These are phyloP conservation scores for sweet orange (Citrus sinensis) DNA, from an alignment of 345 rosid genomes.

Conservation along the genomic window DNA sequence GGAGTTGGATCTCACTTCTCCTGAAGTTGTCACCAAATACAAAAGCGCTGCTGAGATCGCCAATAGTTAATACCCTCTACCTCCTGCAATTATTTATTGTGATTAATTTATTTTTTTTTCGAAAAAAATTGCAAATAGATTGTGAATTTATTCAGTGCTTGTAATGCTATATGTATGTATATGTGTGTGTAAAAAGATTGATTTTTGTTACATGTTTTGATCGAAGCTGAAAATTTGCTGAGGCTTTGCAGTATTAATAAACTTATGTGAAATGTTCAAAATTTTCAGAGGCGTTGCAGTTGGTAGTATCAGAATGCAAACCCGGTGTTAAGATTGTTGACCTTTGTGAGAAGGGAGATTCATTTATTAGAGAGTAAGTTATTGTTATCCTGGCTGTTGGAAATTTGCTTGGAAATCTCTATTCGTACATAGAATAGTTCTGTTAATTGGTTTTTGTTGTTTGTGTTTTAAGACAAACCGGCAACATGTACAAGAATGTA, in stretches of 20 bases:
- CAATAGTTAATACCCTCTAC: conserved; percentile 54
- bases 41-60: conserved; percentile 93
- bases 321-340: conserved; percentile 87
- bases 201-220: not conserved
- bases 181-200: not conserved
- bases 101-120: not conserved
- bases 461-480: conserved; percentile 58
- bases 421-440: too few relatives aligned
- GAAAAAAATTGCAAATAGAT: not conserved
- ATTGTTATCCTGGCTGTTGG: too few relatives aligned
- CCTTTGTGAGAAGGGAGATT: conserved; percentile 83
- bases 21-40: conserved; percentile 95
- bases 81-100: not conserved
- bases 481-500: conserved; percentile 84
- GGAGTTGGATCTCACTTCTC: conserved; percentile 90
- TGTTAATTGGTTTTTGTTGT: not conserved
- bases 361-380: conserved; percentile 83
- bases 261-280: not conserved
- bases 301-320: conserved; percentile 71
- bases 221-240: conserved; percentile 32
- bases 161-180: not conserved
- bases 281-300: conserved; percentile 80
- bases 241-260: conserved; percentile 55
- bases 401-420: too few relatives aligned
- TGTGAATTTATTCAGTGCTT: not conserved